phyloP scores from a whole-genome alignment of 352 stramenopile genomes.

The Phytophthora brassicae region DNA sequence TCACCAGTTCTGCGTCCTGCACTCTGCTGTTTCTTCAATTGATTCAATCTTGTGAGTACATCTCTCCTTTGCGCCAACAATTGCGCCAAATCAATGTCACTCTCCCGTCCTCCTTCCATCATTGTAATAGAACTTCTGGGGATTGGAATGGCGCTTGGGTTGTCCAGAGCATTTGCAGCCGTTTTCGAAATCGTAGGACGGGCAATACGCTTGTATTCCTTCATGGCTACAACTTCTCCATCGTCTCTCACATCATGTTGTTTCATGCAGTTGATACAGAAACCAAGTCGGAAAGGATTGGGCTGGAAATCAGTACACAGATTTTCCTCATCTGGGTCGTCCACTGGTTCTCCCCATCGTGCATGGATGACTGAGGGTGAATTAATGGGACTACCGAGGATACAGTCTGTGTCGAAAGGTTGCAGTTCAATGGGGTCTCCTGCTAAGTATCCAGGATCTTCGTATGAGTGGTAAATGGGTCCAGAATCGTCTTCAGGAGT shows the following conservation, averaged over 20 bases:
- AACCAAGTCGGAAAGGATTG: slow-evolving; percentile 86
- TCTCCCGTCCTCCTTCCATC: slow-evolving; percentile 58
- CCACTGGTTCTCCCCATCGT: slow-evolving; percentile 80
- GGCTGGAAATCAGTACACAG: slow-evolving; percentile 79
- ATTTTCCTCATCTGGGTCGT: slow-evolving; percentile 82
- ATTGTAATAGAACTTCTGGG: slow-evolving; percentile 30
- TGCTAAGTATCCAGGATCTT: slow-evolving; percentile 71
- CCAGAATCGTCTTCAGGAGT: slow-evolving; percentile 35
- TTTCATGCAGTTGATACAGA: slow-evolving; percentile 91
- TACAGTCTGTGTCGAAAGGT: slow-evolving; percentile 77
- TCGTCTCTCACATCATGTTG: slow-evolving; percentile 81
- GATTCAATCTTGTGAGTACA: slow-evolving; percentile 69
- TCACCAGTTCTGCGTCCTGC: slow-evolving; percentile 46
- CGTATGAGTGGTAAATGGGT: slow-evolving; percentile 74
- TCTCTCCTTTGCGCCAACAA: slow-evolving; percentile 75
- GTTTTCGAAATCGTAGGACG: slow-evolving; percentile 69
- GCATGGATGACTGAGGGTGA: slow-evolving; percentile 83
- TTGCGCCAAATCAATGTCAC: slow-evolving; percentile 77
- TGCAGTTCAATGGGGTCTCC: slow-evolving; percentile 56
- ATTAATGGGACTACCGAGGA: slow-evolving; percentile 73
- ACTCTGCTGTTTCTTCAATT: slow-evolving; percentile 44
- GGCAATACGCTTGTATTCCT: slow-evolving; percentile 86
- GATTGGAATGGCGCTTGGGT: slow-evolving; percentile 62
- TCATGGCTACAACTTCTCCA: slow-evolving; percentile 62
- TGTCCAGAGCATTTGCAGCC: slow-evolving; percentile 78